Evolutionary conservation across 2,329 filamentous ascomycete genomes (phyloP), one percentile per base, ranked within the genome.

Genomic region (Penicillium sp.): DNA sequence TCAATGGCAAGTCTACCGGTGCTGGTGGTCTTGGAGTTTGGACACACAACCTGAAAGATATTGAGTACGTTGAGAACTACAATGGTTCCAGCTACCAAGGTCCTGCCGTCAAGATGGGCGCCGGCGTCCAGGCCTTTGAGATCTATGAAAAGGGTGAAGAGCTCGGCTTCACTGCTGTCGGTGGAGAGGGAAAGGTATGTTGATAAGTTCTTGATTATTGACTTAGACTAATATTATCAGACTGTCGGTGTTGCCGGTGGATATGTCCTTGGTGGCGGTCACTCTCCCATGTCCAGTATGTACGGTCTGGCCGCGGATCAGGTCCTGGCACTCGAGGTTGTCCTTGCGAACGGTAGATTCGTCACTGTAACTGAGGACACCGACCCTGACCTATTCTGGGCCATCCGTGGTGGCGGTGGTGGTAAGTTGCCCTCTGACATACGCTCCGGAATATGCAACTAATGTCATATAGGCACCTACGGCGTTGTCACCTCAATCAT

Each of bases 361-460:
- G 56, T 68, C 7, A 69, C 67, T 3, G 66, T 66, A 22, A 64
- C 61, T 1, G 55, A 67, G 43, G 41, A 63, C 23, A 55, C 78
- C 29, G 82, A 87, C 59, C 54, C 73, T 0, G 85, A 87, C 49
- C 73, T 88, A 1, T 88, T 84, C 72, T 89, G 85, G 85, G 86
- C 85, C 12, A 47, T 61, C 26, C 56, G 58, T 47, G 58, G 58
- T 54, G 58, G 58, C 31, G 58, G 58, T 55, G 58, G 58, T 42
- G 49, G 54, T 56, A 23, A 31, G 37, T 50, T 6, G 27, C 9
- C 23, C 9, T 26, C 6, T 14, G 6, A 15, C n/a, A 18, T 14
- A 2, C 25, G 12, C 9, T 4, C 8, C 15, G 2, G 4, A 40
- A 37, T 18, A 8, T 12, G 4, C 9, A 14, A n/a, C 45, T 48